Percentiles rank a stretch among this genome's conserved stretches.
phyloP scores from a whole-genome alignment of 2,329 filamentous ascomycete species.

The Diaporthe vaccinii region DNA sequence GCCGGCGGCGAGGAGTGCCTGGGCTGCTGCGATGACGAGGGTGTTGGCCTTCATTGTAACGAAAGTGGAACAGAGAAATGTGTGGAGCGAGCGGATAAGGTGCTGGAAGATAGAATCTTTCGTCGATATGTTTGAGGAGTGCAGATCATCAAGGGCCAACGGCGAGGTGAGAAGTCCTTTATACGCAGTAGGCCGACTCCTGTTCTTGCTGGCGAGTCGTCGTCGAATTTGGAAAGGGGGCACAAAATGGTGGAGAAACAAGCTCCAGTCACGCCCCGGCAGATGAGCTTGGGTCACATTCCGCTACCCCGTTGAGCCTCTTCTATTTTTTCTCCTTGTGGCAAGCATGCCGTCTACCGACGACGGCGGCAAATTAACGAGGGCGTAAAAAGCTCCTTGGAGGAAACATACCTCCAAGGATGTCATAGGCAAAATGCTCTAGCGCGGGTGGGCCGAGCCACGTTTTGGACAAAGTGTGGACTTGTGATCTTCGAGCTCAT shows the following conservation, averaged over 20 bases:
- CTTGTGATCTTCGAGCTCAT: neutral
- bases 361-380: slow-evolving; percentile 12
- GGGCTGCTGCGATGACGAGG: slow-evolving; percentile 36
- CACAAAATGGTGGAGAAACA: neutral
- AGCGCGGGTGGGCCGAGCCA: slow-evolving; percentile 12
- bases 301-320: slow-evolving; percentile 20
- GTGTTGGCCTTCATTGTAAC: slow-evolving; percentile 41
- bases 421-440: neutral
- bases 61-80: neutral
- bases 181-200: slow-evolving; percentile 3
- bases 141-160: neutral
- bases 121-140: slow-evolving; percentile 1
- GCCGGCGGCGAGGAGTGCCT: slow-evolving; percentile 40
- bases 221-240: neutral
- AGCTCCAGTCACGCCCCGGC: slow-evolving; percentile 19
- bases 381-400: neutral
- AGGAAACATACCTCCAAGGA: neutral
- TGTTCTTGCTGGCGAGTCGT: neutral
- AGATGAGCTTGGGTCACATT: slow-evolving; percentile 23
- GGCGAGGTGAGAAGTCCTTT: neutral
- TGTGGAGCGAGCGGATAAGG: neutral
- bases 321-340: slow-evolving; percentile 10
- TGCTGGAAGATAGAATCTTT: neutral
- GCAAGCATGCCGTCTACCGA: slow-evolving; percentile 5
- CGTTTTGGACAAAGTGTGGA: neutral